Evolutionary conservation across 805 yeast species (phyloP), one percentile per base, ranked within the genome.

Genomic region (Pichia phayaonensis): DNA sequence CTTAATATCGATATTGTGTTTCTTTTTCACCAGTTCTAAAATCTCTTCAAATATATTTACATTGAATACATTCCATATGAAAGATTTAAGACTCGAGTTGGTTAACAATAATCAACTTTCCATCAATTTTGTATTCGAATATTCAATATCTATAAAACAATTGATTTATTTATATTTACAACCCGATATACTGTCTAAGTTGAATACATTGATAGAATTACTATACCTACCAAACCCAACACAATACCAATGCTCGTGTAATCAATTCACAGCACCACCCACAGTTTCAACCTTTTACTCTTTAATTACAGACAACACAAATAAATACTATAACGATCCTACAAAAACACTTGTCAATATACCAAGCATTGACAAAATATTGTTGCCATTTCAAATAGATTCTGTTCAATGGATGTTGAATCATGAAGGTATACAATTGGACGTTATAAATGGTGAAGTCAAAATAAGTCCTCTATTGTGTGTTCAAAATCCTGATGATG

Each of bases 391-490:
- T 53, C 89, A 83, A 60, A 69, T 68, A 5, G 74, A 72, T 42
- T 73, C 85, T 2, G 71, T 83, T 1, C 62, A 67, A 18, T 83
- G 89, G 89, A 64, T 82, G 59, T 63, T 83, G 5, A 54, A 64
- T 0, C 72, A 69, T 52, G 89, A 83, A 59, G 72, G 77, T 41
- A 72, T 71, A 5, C 27, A 40, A 20, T 20, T 57, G 22, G 26
- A 20, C 13, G 18, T 31, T 15, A 11, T 21, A 4, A n/a, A 22
- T 40, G 18, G 11, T 13, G 20, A 29, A 16, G 20, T 10, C 6
- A 18, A 40, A 61, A 62, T 1, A 53, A 67, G 7, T 60, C 66
- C 46, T 24, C 20, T 42, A 4, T n/a, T 21, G 11, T 10, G 27
- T 31, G 46, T 21, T 13, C 20, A 38, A 1, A 41, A 41, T 44